Base-by-base conservation (phyloP, 1,139 yeast species). In the Debaryomyces sp. region DNA sequence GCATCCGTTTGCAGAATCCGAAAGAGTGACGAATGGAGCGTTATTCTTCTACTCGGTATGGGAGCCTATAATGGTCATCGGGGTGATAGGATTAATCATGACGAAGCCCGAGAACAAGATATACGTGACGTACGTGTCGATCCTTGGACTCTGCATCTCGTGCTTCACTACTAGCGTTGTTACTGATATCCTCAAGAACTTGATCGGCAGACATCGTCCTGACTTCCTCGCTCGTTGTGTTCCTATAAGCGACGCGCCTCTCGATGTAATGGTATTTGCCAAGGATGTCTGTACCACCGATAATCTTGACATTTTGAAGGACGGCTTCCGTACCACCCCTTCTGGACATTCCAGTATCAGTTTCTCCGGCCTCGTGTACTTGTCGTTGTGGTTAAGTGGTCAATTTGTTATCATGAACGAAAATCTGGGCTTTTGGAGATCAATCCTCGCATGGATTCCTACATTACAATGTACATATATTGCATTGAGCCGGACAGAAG, bases 291-390 rank as follows among this genome's bases (percentile, higher is more conserved):
- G 94, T 57, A 82, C 91, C 1, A 75, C 83, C 5, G 35, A 73
- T 62, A 46, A 75, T 71, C 47, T 67, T 64, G 50, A 60, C 50
- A 35, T 64, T n/a, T 68, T 87, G 37, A 63, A 72, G 52, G 96
- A 88, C 57, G 96, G 95, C 0, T 85, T 83, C 60, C 77, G 90
- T 60, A 83, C 90, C 2, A 87, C 92, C 10, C 96, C 96, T 0
- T 84, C 90, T 3, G 94, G 94, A 1, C 92, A 86, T 56, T 81
- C 89, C 4, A 81, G 86, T 53, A 70, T 82, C 51, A 77, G 85
- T 47, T 84, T 82, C 66, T 78, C 86, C 12, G 94, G 94, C 0
- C 70, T 87, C 42, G 81, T 85, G 4, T 88, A 78, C 61, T 62
- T 85, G 30, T 74, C 86, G 7, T 62, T 86, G 27, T 88, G 89